Evolutionary conservation across 2,329 filamentous ascomycete species (phyloP).

Genomic region (Curvularia eragrostidis): DNA sequence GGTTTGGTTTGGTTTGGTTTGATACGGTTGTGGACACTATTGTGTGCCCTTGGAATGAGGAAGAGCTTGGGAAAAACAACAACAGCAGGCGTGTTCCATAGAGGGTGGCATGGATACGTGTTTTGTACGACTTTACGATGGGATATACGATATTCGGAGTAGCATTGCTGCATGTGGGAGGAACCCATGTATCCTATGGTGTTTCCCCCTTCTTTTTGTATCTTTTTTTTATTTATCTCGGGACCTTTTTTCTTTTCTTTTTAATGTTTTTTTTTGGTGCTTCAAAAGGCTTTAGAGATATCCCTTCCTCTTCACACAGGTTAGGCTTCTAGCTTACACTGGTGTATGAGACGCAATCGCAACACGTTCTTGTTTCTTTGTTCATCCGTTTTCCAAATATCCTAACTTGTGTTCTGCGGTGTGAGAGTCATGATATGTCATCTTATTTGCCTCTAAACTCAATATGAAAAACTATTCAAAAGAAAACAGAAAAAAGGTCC

Average conservation of each 20-base stretch:
- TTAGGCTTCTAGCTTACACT: not conserved
- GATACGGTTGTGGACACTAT: no score
- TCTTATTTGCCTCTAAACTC: not conserved
- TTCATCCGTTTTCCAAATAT: not conserved
- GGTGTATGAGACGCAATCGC: not conserved
- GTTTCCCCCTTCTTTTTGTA: not conserved
- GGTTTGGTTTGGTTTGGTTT: not conserved
- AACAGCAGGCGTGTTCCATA: not conserved
- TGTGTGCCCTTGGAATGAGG: not conserved
- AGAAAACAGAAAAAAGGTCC: no score
- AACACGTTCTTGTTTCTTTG: not conserved
- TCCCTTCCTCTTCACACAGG: conserved; percentile 7
- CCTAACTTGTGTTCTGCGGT: not conserved
- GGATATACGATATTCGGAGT: not conserved
- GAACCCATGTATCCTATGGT: not conserved
- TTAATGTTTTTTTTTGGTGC: not conserved
- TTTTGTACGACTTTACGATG: not conserved
- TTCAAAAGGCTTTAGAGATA: conserved; percentile 14
- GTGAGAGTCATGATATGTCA: not conserved
- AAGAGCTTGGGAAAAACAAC: not conserved
- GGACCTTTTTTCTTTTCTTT: not conserved
- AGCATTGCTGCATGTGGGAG: not conserved
- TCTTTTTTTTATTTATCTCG: not conserved
- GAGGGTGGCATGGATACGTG: not conserved
- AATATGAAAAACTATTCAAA: not conserved